Percentiles rank a stretch among this genome's conserved stretches.
Conservation (phyloP, 441 rosid genomes). For the Croton setiger region DNA sequence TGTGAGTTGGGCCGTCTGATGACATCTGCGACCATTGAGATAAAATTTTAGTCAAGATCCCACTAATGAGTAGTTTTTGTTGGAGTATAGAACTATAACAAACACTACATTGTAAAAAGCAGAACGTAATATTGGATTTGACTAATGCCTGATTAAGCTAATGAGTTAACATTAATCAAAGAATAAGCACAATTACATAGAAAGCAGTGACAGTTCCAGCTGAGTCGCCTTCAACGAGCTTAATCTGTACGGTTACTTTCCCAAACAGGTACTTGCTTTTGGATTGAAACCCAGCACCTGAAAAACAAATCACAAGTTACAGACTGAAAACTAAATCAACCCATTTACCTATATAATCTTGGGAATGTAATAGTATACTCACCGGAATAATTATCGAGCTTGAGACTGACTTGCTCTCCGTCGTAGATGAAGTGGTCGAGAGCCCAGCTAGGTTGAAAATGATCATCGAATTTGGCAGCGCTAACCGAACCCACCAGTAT, state of each 20-base stretch:
- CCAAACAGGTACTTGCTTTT: conserved; percentile 89
- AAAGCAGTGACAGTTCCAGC: conserved; percentile 74
- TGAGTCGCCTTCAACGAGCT: conserved; percentile 69
- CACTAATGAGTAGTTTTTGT: not conserved
- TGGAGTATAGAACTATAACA: conserved; percentile 12
- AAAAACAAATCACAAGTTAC: too few species aligned
- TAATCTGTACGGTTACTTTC: conserved; percentile 77
- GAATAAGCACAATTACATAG: conserved; percentile 52
- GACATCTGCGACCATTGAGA: conserved; percentile 63
- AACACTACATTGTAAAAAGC: conserved; percentile 13
- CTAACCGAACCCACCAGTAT: conserved; percentile 15
- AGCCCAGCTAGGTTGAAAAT: conserved; percentile 84
- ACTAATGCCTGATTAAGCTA: not conserved
- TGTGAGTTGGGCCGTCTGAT: conserved; percentile 85
- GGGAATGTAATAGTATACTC: not conserved
- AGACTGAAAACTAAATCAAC: too few species aligned
- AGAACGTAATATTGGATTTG: not conserved
- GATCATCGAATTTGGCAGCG: conserved; percentile 64
- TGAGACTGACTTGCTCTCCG: conserved; percentile 80
- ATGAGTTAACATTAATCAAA: conserved; percentile 16
- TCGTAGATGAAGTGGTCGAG: conserved; percentile 66
- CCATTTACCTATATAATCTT: too few species aligned
- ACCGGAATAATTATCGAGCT: conserved; percentile 91
- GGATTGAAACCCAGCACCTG: conserved; percentile 94
- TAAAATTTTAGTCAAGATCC: not conserved